Evolutionary conservation across 495 filamentous ascomycete species (phyloP), one percentile per base, ranked within the genome.

Genomic region (Penicillium malachiteum): DNA sequence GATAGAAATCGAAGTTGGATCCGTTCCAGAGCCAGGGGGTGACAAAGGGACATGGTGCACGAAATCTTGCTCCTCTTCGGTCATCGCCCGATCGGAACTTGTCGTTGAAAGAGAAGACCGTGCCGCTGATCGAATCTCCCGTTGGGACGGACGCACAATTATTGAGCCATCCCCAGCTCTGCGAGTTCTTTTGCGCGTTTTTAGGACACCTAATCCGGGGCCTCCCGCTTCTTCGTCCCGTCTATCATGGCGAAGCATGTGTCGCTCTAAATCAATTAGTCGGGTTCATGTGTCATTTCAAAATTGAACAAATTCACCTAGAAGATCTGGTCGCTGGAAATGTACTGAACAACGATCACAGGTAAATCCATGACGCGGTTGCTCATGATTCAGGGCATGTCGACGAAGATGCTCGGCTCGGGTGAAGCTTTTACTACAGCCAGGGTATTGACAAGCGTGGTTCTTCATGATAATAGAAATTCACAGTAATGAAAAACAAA

Each of bases 141-240:
- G 57, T 44, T 70, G 68, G 0, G 64, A 62, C 4, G 72, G 69
- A 6, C 65, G 63, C 3, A 71, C 77, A 12, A 84, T 70, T 51
- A 86, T 84, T 13, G 74, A 75, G 8, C 83, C 83, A 61, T 84
- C 72, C 37, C 68, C 71, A 47, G 81, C 79, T 54, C 80, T 77
- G 69, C 82, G 83, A 53, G 80, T 79, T 46, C 83, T 65, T 53
- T 86, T 86, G 34, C 83, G 71, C 1, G 83, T 86, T n/a, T 83
- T 80, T 49, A 86, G 59, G 30, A 81, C 67, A 0, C 83, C 83
- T 43, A 74, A 64, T 0, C 83, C 83, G 44, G 78, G 76, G 1
- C 82, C 83, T 0, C 82, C 83, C 18, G 82, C 82, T 65, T 84
- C 80, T 48, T 78, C 77, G 57, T 86, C 83, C 54, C 82, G 82